Base-by-base conservation (phyloP, 768 basidiomycete genomes). In the Stropharia rugosoannulata region DNA sequence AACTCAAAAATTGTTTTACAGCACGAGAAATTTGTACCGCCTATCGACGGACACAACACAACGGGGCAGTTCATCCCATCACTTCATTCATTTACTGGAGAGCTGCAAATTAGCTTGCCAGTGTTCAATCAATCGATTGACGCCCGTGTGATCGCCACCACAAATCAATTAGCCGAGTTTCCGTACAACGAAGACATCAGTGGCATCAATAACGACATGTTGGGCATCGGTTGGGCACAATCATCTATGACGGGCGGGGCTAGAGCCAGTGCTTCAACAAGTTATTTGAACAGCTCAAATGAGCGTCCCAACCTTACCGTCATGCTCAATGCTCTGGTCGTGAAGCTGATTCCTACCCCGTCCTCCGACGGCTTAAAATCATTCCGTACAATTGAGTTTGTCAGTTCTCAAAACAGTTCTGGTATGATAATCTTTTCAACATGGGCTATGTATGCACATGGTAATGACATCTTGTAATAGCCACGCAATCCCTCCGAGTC, bases 1-100 rank as follows among this genome's bases (percentile, higher is more conserved):
- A 9, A 22, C 4, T 4, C 27, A 5, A n/a, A 15, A 11, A 3
- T 16, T 18, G 25, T 41, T 29, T 8, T 7, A 36, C 5, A 76
- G 74, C 70, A 71, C 58, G 75, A 78, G 59, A 68, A 64, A 47
- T 65, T 70, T 36, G 66, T 68, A 0, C 58, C 67, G 3, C 75
- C 77, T 0, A 68, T 67, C 9, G 75, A 78, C 53, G 59, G 64
- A 32, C 74, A 74, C 52, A 59, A 75, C 60, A 73, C 70, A n/a
- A 57, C 69, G 3, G 71, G 68, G 5, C 61, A 78, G 60, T 72
- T 67, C 56, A 55, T 70, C 41, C 71, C 76, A 1, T 52, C 65
- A 3, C 50, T 68, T 8, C 78, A 78, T 62, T 72, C 74, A 40
- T 64, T 46, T n/a, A 56, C 58, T 4, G 77, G 78, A 3, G 63